These are phyloP conservation scores for Ophiostoma pallidulum DNA, from an alignment of 2,329 filamentous ascomycete species.

Conservation along the genomic window DNA sequence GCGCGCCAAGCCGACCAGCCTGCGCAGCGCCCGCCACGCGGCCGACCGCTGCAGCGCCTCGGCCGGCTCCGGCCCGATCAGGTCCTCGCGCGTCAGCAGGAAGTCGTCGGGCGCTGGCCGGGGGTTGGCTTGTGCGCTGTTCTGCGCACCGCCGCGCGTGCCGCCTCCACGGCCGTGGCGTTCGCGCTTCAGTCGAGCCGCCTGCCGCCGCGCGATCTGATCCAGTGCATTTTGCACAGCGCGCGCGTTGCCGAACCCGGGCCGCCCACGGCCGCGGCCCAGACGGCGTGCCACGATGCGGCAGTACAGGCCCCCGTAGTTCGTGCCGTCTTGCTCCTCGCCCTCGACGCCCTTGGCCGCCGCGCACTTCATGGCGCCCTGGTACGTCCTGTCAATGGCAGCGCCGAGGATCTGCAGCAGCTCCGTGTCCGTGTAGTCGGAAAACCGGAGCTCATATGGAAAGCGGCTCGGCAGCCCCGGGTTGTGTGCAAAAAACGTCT, in stretches of 20 bases:
- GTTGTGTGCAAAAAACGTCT: conserved; percentile 66
- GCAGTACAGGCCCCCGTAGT: conserved; percentile 47
- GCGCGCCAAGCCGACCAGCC: conserved; percentile 46
- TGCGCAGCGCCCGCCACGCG: conserved; percentile 49
- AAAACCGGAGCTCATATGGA: conserved; percentile 54
- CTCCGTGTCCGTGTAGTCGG: conserved; percentile 59
- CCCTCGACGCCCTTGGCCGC: conserved; percentile 31
- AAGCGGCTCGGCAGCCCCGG: conserved; percentile 61
- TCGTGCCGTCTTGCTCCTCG: not conserved
- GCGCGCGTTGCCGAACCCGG: conserved; percentile 66
- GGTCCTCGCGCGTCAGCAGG: conserved; percentile 53
- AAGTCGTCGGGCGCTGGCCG: conserved; percentile 44
- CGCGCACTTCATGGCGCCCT: conserved; percentile 47
- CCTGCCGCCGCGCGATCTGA: conserved; percentile 48
- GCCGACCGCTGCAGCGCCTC: conserved; percentile 39
- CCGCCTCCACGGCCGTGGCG: too few relatives aligned
- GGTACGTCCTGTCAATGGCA: conserved; percentile 45
- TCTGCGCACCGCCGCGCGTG: conserved; percentile 10
- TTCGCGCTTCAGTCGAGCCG: conserved; percentile 41
- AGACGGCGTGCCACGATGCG: conserved; percentile 54
- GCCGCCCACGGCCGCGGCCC: conserved; percentile 50
- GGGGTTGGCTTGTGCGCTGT: too few relatives aligned
- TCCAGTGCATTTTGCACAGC: conserved; percentile 53
- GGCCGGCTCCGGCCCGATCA: conserved; percentile 60
- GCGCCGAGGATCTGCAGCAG: conserved; percentile 50